Base-by-base conservation (phyloP, 176 grass and related monocot species). In the Stipa capillata region DNA sequence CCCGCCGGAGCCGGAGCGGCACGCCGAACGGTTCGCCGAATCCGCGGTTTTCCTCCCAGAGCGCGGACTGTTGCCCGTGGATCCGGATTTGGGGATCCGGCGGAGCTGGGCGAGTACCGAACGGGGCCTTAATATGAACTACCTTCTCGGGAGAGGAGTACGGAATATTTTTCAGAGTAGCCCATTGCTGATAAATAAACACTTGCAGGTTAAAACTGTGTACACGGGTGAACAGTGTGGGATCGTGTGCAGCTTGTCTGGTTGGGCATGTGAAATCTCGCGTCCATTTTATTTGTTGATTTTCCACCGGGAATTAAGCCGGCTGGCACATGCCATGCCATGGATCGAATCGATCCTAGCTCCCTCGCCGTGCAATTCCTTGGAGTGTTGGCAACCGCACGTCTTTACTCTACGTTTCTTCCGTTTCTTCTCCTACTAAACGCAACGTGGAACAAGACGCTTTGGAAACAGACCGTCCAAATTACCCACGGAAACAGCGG, bases 141-240 rank as follows among this genome's bases (percentile, higher is more conserved):
- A n/a, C 51, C 23, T n/a, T 35, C 31, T 62, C 59, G 66, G 65
- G 39, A 43, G 13, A 17, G 8, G 57, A 33, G 57, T 27, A 1
- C 6, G 6, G 9, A 47, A 41, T 18, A 25, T 69, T 44, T 67
- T 69, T 28, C 66, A 69, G 41, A 28, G 66, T 7, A 41, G 41
- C 66, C 66, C 66, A 69, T 69, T 0, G 23, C 66, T 29, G 45
- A 5, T 69, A 4, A 29, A 69, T 69, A 23, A 60, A 25, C 39
- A 4, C n/a, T 9, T 50, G 69, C 43, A 34, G 37, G 21, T 24
- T 68, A 69, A 80, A 63, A 52, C 3, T 65, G 54, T 50, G 66
- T 51, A 23, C 81, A 88, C 76, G 61, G 81, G 69, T 61, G 81
- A 84, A 75, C 76, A 84, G 76, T 69, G 59, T 75, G 81, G 76